Base-by-base conservation (phyloP, 2,329 filamentous ascomycete genomes). In the Aspergillus uvarum region DNA sequence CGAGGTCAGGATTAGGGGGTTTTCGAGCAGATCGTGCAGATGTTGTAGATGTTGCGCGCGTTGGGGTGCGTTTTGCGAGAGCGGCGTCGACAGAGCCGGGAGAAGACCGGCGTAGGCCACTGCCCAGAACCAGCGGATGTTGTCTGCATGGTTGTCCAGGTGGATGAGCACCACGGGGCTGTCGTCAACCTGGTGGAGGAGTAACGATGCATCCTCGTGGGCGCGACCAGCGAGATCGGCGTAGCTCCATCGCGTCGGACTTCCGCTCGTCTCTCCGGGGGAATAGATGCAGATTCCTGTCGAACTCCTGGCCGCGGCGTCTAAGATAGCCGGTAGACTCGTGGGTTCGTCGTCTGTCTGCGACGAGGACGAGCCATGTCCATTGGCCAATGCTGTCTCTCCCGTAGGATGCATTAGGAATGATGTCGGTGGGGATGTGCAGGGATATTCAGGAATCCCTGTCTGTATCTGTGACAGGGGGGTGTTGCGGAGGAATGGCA, bases 41-140 rank as follows among this genome's bases (percentile, higher is more conserved):
- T 60, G 48, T n/a, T 24, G 26, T 10, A 60, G 21, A 52, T 60
- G 58, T 19, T 49, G 52, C 16, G n/a, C 31, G 21, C 53, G 54
- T 35, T 47, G 38, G 11, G 49, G 26, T 3, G 35, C 19, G 32
- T 60, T 54, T 19, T 60, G 48, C 14, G 47, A 38, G 6, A 60
- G 53, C 2, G 55, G 55, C 8, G 55, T 51, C 7, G 48, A 51
- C 21, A 57, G 47, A 11, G 55, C 55, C 5, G 55, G 55, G 7
- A 57, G 47, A 1, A 42, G 24, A 7, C 55, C 55, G 19, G 55
- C 48, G 4, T 29, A 16, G 11, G 24, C 51, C 8, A 26, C 48
- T 1, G 55, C 47, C 55, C 55, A 57, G 48, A 51, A 51, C 55
- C 55, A 57, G n/a, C 22, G 32, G 1, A 53, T 14, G 10, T 32